Base-by-base conservation (phyloP, 108 stramenopile species). In the Discostella stelligeroides region DNA sequence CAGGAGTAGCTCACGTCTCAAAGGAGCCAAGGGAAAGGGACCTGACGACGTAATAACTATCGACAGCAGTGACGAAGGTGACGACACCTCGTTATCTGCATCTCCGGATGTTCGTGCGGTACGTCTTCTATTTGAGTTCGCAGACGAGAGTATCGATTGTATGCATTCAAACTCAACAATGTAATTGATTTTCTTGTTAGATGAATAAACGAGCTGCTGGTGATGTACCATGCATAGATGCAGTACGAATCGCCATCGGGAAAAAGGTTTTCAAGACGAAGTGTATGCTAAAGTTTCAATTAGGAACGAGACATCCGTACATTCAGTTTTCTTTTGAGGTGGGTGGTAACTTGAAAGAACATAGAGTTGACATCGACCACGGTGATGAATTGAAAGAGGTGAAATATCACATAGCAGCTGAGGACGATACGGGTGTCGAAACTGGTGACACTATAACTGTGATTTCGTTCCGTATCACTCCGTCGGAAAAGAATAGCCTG, bases 221-320 rank as follows among this genome's bases (percentile, higher is more conserved):
- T 18, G 72, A 80, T 40, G 23, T 58, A 4, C 28, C 49, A 45
- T 53, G 40, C 27, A 80, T 85, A 20, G 79, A 83, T 23, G 71
- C 82, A 12, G 80, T 59, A 43, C 83, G 88, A 12, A 80, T 89
- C 43, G 72, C 82, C 41, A 64, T 89, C 8, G 85, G 82, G 17
- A 71, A 79, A 20, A 75, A 77, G 65, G 72, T 87, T 10, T 68
- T 66, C 23, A 60, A 42, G 43, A 55, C 50, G 18, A 75, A 76
- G 34, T 85, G 84, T 54, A 24, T 18, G 13, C 40, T 83, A 38
- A 60, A 46, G 4, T 69, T 82, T 23, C 80, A 89, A 23, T 40
- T 69, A 7, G 65, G 66, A 2, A 61, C 72, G 4, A 56, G 45
- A 39, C n/a, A 55, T 9, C 83, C 80, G 10, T 61, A 80, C 49